Percentiles rank a stretch among this genome's conserved stretches.
These are phyloP conservation scores for Mortierella sp. DNA, from an alignment of 371 early-diverging fungal species.

Conservation along the genomic window DNA sequence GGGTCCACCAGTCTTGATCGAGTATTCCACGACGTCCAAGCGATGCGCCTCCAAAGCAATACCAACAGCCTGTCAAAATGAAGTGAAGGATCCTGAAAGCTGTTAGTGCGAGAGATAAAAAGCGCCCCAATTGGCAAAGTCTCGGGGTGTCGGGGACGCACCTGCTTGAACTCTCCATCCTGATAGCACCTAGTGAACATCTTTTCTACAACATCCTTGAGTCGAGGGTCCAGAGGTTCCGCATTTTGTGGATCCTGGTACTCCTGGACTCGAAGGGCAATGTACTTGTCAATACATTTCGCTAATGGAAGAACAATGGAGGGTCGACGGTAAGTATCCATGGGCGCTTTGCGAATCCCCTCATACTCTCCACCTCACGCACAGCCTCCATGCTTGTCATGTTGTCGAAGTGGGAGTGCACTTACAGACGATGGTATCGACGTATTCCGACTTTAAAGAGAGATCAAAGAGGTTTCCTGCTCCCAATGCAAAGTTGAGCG, in stretches of 20 bases:
- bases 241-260: constrained; percentile 55
- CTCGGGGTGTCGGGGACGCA: too few relatives aligned
- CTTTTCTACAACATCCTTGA: constrained; percentile 90
- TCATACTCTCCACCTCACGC: too few relatives aligned
- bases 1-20: constrained; percentile 78
- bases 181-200: constrained; percentile 94
- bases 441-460: constrained; percentile 83
- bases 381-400: too few relatives aligned
- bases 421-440: constrained; percentile 93
- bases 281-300: constrained; percentile 95
- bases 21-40: constrained; percentile 87
- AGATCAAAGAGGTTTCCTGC: constrained; percentile 92
- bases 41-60: constrained; percentile 94
- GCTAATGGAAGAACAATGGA: too few relatives aligned
- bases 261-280: constrained; percentile 70
- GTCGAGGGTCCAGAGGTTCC: constrained; percentile 75
- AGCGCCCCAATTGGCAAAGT: too few relatives aligned
- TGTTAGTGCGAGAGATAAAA: too few relatives aligned
- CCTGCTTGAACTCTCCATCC: constrained; percentile 88
- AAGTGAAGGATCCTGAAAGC: too few relatives aligned
- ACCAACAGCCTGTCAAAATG: constrained; percentile 84
- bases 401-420: too few relatives aligned
- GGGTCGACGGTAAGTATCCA: too few relatives aligned
- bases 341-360: too few relatives aligned
- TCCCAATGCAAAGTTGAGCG: constrained; percentile 93